Evolutionary conservation across 768 basidiomycete genomes (phyloP).

Genomic region (Russula compacta): DNA sequence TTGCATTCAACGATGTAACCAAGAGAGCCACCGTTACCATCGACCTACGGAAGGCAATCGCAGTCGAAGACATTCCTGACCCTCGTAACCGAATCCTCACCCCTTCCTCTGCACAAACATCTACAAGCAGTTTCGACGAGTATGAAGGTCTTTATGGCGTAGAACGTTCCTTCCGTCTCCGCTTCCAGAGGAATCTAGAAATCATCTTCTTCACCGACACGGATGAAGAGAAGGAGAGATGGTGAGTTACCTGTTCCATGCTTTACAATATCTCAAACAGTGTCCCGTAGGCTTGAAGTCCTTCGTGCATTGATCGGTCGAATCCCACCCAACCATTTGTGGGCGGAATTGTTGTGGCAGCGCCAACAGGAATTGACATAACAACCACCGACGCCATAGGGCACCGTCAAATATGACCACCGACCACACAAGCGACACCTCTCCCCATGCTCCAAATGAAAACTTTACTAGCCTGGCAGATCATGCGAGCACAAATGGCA

Average conservation of each 20-base stretch:
- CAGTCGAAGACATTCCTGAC: conserved; percentile 70
- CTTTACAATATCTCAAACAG: neutral
- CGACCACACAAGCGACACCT: conserved; percentile 13
- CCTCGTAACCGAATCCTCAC: conserved; percentile 37
- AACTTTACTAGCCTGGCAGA: neutral
- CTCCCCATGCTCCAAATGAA: conserved; percentile 1
- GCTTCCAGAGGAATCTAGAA: conserved; percentile 68
- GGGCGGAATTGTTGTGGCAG: conserved; percentile 89
- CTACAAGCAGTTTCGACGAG: conserved; percentile 40
- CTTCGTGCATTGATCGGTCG: conserved; percentile 76
- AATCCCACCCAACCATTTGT: conserved; percentile 86
- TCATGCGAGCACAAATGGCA: conserved; percentile 13
- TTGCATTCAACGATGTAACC: conserved; percentile 90
- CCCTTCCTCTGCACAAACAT: conserved; percentile 33
- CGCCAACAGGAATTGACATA: conserved; percentile 44
- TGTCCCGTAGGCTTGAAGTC: conserved; percentile 63
- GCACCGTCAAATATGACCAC: neutral
- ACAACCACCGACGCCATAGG: conserved; percentile 11
- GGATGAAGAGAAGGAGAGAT: conserved; percentile 77
- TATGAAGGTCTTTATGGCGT: conserved; percentile 59
- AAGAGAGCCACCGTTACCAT: conserved; percentile 87
- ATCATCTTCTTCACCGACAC: conserved; percentile 90
- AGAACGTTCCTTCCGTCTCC: conserved; percentile 76
- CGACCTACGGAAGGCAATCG: conserved; percentile 74
- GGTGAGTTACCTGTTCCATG: conserved; percentile 41